Evolutionary conservation across 1,284 basidiomycete species (phyloP), one percentile per base, ranked within the genome.

Genomic region (Ganoderma multipileum): DNA sequence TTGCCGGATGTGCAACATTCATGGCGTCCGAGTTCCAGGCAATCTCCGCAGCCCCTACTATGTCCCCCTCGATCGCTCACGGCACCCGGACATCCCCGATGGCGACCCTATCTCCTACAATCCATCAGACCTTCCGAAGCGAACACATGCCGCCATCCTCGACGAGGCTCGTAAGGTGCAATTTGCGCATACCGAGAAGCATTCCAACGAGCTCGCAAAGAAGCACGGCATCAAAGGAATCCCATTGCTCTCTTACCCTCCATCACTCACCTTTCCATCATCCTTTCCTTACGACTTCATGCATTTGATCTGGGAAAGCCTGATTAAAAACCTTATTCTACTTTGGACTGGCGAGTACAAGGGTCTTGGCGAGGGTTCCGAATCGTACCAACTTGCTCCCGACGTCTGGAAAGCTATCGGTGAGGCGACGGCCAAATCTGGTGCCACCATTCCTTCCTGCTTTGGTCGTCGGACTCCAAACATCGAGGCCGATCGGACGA

Each of bases 281-380:
- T 85, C 81, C 0, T 85, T 85, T 63, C 83, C 82, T 0, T 81
- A 79, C 66, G 81, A 86, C 68, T 84, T 85, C 71, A 86, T 86
- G 85, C 84, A 86, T 64, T 77, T 85, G 0, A 74, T 85, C 9
- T 82, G 73, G 72, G 82, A 83, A 68, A 85, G 85, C 63, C 36
- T 81, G 0, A 65, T 85, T 50, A 75, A 75, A 47, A 83, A 84
- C 62, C 76, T 86, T 0, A 73, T 83, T 55, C 66, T 73, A 0
- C 76, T 80, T 9, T 86, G 84, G 82, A 83, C 79, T 0, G 80
- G 81, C 0, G 65, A 74, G 0, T 85, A 78, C 76, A 85, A 84
- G 67, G 80, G 72, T 20, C 75, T 84, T 3, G 76, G 81, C 33
- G 62, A 72, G 2, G 81, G 80, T 0, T 14, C 23, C 0, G 80